Conservation (phyloP, 2,329 filamentous ascomycete species). For the Elsinoe perseae region DNA sequence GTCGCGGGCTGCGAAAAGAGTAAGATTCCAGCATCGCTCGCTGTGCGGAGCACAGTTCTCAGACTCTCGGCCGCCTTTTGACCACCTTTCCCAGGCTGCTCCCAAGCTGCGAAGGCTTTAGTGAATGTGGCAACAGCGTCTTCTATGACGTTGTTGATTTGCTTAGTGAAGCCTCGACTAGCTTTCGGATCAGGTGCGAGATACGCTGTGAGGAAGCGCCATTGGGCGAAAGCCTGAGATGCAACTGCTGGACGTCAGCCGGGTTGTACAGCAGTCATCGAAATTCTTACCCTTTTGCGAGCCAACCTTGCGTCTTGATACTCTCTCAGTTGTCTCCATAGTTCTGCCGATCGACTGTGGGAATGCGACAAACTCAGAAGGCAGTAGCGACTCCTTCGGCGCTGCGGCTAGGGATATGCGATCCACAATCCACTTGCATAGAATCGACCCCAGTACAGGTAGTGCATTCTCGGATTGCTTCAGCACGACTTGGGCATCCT, state of each 20-base stretch:
- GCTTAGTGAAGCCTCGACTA: neutral
- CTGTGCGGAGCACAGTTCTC: neutral
- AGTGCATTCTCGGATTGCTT: neutral
- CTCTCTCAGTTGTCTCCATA: neutral
- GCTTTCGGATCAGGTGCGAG: neutral
- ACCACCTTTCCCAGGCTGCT: neutral
- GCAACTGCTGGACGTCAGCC: neutral
- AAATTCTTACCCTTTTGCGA: neutral
- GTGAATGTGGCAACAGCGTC: neutral
- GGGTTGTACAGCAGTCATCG: neutral
- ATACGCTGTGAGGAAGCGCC: conserved; percentile 4
- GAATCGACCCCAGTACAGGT: neutral
- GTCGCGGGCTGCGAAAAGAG: conserved; percentile 7
- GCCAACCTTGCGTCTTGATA: neutral
- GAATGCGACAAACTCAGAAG: neutral
- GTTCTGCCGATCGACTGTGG: neutral
- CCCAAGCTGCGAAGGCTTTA: conserved; percentile 10
- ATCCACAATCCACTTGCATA: neutral
- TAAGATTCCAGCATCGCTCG: conserved; percentile 5
- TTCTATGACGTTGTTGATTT: neutral
- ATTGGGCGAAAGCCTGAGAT: neutral
- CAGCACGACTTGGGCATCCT: neutral
- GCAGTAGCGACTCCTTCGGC: neutral
- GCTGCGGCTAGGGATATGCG: neutral
- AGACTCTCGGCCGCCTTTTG: neutral